Conservation (phyloP, 441 rosid genomes). For the Dalechampia spathulata region DNA sequence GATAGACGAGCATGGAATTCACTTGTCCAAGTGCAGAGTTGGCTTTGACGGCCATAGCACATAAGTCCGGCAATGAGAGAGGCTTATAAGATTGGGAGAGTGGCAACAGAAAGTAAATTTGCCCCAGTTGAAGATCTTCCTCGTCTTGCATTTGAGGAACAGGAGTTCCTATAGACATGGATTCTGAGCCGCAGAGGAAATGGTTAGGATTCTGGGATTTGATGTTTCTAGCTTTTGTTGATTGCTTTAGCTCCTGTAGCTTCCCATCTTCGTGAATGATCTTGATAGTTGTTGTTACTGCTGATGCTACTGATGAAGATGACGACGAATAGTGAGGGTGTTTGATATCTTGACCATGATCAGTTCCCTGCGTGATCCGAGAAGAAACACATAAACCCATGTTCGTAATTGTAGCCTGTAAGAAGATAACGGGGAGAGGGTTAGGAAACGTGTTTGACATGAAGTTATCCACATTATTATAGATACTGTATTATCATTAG, state of each 20-base stretch:
- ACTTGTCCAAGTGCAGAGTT: conserved; percentile 14
- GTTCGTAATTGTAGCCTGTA: neutral
- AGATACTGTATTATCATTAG: too few relatives aligned
- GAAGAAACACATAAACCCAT: conserved; percentile 7
- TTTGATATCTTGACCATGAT: neutral
- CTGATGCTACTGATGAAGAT: neutral
- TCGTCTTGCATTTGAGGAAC: conserved; percentile 20
- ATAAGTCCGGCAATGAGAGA: conserved; percentile 23
- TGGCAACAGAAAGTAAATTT: conserved; percentile 33
- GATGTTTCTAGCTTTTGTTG: conserved; percentile 21
- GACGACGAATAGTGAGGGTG: too few relatives aligned
- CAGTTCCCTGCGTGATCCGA: neutral
- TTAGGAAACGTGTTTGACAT: too few relatives aligned
- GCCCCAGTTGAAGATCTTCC: conserved; percentile 30
- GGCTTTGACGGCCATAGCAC: conserved; percentile 33
- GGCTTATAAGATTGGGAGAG: conserved; percentile 14
- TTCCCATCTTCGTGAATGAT: conserved; percentile 24
- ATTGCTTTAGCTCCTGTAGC: conserved; percentile 24
- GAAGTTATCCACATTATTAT: too few relatives aligned
- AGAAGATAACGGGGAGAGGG: too few relatives aligned
- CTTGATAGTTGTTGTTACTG: conserved; percentile 17
- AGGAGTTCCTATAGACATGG: conserved; percentile 20
- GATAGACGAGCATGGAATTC: too few relatives aligned
- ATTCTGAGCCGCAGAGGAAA: conserved; percentile 33
- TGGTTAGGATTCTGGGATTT: conserved; percentile 19